A percentile compares a stretch with the other conserved stretches of the same genome.
Conservation (phyloP, 2,329 filamentous ascomycete genomes). For the Geoglossum cookeanum region DNA sequence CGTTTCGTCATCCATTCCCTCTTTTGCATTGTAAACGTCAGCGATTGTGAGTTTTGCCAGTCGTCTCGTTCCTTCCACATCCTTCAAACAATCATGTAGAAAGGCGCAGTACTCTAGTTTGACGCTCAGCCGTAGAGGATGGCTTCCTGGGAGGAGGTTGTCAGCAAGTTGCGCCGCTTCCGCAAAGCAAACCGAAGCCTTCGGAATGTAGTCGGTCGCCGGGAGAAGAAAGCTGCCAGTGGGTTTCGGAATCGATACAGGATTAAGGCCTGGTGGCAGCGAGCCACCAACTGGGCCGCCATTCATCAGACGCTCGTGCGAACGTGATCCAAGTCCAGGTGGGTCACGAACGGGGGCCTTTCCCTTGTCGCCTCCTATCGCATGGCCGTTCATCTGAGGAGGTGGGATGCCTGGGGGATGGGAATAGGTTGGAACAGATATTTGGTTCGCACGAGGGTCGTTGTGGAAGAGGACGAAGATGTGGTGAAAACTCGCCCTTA, state of each 20-base stretch:
- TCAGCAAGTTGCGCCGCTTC: slow-evolving; percentile 61
- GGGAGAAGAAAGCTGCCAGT: slow-evolving; percentile 62
- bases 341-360: neutral
- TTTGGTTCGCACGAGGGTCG: slow-evolving; percentile 52
- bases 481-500: slow-evolving; percentile 87
- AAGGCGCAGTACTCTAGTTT: slow-evolving; percentile 89
- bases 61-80: slow-evolving; percentile 53
- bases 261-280: slow-evolving; percentile 24
- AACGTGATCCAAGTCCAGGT: neutral
- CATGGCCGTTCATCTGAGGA: slow-evolving; percentile 9
- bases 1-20: slow-evolving; percentile 89
- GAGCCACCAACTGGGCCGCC: slow-evolving; percentile 23
- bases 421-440: slow-evolving; percentile 16
- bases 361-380: slow-evolving; percentile 3
- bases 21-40: slow-evolving; percentile 77
- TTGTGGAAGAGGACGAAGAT: slow-evolving; percentile 96
- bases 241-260: slow-evolving; percentile 20
- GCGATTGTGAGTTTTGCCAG: slow-evolving; percentile 69
- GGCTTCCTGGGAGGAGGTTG: slow-evolving; percentile 60
- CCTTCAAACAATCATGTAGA: slow-evolving; percentile 79
- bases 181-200: slow-evolving; percentile 63
- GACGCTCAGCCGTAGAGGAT: slow-evolving; percentile 73
- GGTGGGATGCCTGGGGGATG: neutral
- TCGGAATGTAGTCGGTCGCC: slow-evolving; percentile 59
- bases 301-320: neutral